Base-by-base conservation (phyloP, 805 yeast genomes). In the Barnettozyma sucrosica region DNA sequence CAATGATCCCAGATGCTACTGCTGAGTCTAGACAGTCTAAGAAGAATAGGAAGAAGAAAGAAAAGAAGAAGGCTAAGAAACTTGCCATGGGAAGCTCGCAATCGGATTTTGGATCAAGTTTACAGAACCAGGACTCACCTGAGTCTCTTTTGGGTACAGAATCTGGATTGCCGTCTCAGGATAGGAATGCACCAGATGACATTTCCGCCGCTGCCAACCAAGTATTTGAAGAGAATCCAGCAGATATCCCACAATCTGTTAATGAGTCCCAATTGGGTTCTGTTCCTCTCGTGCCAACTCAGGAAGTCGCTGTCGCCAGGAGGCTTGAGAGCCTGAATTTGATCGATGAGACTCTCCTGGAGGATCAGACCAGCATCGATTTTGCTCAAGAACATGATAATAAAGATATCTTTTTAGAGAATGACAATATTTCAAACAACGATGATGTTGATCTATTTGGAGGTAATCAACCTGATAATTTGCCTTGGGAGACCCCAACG, bases 1-100 rank as follows among this genome's bases (percentile, higher is more conserved):
- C 28, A 14, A 16, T 19, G 26, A 32, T n/a, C 28, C 45, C 20
- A 25, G 33, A 39, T 7, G 32, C 45, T 6, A 8, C 33, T 28
- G 38, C 3, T 3, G 26, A 21, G 13, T 43, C 50, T 10, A 43
- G 34, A 32, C 44, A 49, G 39, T 36, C 44, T 11, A 39, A 43
- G 32, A 49, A 49, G 39, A 49, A 46, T 23, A 38, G 26, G 36
- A 49, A 43, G 32, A 49, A 45, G 30, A 49, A 34, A 36, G 42
- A 46, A 11, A 49, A 32, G 44, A 33, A 48, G 39, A 49, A 39
- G 26, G 41, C 40, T 38, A 49, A 46, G 43, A 43, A 45, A 38
- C 7, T 30, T 7, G 44, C 39, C 1, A 39, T 38, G 16, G 32
- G 13, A 9, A 21, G 26, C 21, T 19, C 40, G 4, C 25, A 36